Evolutionary conservation across 208 protist species (phyloP), one percentile per base, ranked within the genome.

Genomic region (Trichomonas tenax): DNA sequence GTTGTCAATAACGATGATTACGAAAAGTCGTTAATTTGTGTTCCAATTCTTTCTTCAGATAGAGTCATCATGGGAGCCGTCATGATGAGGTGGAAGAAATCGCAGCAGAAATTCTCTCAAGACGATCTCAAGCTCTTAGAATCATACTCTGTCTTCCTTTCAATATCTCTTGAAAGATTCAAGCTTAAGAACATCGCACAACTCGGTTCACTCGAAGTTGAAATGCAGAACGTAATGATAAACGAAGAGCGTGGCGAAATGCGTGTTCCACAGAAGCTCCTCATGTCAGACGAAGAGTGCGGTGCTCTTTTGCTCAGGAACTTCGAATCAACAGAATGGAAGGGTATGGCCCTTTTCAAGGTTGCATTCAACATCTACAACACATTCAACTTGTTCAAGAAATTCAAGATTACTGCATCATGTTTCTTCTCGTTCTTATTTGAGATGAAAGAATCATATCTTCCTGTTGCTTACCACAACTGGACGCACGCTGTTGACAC

Each of bases 401-500:
- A 45, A 81, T 97, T 96, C 36, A 63, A 96, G 23, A 40, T 97
- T n/a, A 58, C 96, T 44, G 36, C 31, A 41, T n/a, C 31, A 14
- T 44, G 40, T 34, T 38, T 96, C 38, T 49, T 34, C 41, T 44
- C 49, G 9, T 96, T 96, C n/a, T 40, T 96, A 31, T 41, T 40
- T n/a, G 31, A 49, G 58, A 72, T 72, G 58, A 45, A 88, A 23
- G 31, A 96, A 40, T 93, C 95, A 38, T 97, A 97, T 51, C 11
- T 84, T 82, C 58, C 96, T 17, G 97, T 97, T 81, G 97, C 98
- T 34, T 98, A 98, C 95, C 98, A 98, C 96, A 98, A 98, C 96
- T 97, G 97, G 41, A 34, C 82, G 10, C 97, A 98, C 93, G 97
- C 97, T 0, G 51, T 98, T 26, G 97, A 98, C 96, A 97, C 97